phyloP scores from a whole-genome alignment of 176 grass and related monocot species.

The Paspalum notatum region DNA sequence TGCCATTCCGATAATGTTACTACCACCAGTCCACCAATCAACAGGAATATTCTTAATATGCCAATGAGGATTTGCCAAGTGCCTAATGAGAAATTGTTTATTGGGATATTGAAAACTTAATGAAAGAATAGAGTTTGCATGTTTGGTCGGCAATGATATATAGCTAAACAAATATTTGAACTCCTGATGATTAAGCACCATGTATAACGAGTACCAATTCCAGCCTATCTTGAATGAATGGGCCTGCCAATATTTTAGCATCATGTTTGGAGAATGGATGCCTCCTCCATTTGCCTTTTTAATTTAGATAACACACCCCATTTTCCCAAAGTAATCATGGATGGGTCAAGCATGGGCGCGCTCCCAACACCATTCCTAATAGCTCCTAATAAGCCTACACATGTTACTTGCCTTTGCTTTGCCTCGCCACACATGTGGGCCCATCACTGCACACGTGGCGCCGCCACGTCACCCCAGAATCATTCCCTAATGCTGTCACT shows the following conservation, averaged over 20 bases:
- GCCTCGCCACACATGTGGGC: not conserved
- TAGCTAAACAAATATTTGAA: not conserved
- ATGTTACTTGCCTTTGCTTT: not conserved
- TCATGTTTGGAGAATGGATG: conserved; percentile 23
- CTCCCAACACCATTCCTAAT: not conserved
- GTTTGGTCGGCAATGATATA: not conserved
- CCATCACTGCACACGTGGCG: conserved; percentile 28
- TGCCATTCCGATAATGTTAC: not conserved
- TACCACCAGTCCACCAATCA: not conserved
- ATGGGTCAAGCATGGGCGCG: conserved; percentile 9
- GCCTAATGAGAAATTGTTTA: too few relatives aligned
- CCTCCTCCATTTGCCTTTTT: not conserved
- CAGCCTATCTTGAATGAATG: not conserved
- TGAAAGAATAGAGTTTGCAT: not conserved
- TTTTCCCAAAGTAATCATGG: conserved; percentile 17
- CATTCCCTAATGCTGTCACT: not conserved
- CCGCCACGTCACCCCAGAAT: conserved; percentile 1
- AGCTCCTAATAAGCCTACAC: conserved; percentile 6
- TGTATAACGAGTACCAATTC: not conserved
- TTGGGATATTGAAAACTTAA: not conserved
- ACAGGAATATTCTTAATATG: too few relatives aligned
- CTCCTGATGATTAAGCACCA: not conserved
- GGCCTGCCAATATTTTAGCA: not conserved
- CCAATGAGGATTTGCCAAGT: too few relatives aligned
- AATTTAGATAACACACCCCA: not conserved